These are phyloP conservation scores for Aschersonia sp. DNA, from an alignment of 2,329 filamentous ascomycete genomes.

Conservation along the genomic window DNA sequence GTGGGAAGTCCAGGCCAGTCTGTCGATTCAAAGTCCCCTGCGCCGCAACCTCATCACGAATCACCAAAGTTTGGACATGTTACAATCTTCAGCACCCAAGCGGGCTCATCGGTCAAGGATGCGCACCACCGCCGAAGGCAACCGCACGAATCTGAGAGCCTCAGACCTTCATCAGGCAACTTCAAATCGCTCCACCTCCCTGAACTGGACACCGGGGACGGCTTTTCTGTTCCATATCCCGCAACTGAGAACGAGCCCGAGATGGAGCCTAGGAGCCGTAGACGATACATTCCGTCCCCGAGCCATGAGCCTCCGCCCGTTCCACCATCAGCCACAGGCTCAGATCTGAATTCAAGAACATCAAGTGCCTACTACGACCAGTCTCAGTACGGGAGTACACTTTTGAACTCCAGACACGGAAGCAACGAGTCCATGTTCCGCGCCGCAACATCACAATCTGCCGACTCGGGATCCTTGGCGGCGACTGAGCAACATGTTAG, in stretches of 20 bases:
- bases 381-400: slow-evolving; percentile 23
- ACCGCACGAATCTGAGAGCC: slow-evolving; percentile 11
- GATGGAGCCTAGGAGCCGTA: slow-evolving; percentile 14
- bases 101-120: slow-evolving; percentile 1
- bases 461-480: slow-evolving; percentile 30
- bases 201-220: slow-evolving; percentile 34
- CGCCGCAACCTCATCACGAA: slow-evolving; percentile 12
- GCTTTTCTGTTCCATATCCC: slow-evolving; percentile 34
- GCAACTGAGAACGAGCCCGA: slow-evolving; percentile 7
- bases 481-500: slow-evolving; percentile 23
- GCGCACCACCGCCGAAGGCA: neutral
- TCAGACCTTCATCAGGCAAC: slow-evolving; percentile 11
- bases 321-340: slow-evolving; percentile 21
- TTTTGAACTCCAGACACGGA: slow-evolving; percentile 27
- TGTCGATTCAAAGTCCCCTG: slow-evolving; percentile 14
- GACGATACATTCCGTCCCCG: slow-evolving; percentile 23
- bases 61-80: slow-evolving; percentile 15
- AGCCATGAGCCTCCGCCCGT: slow-evolving; percentile 37
- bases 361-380: slow-evolving; percentile 23
- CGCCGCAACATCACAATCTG: slow-evolving; percentile 28
- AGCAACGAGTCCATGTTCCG: slow-evolving; percentile 30
- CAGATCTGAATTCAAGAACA: slow-evolving; percentile 25
- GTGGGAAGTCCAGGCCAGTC: slow-evolving; percentile 35
- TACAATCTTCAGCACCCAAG: slow-evolving; percentile 15
- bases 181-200: slow-evolving; percentile 27